Evolutionary conservation across 2,329 filamentous ascomycete species (phyloP).

Genomic region (Ophidiomyces ophidiicola): DNA sequence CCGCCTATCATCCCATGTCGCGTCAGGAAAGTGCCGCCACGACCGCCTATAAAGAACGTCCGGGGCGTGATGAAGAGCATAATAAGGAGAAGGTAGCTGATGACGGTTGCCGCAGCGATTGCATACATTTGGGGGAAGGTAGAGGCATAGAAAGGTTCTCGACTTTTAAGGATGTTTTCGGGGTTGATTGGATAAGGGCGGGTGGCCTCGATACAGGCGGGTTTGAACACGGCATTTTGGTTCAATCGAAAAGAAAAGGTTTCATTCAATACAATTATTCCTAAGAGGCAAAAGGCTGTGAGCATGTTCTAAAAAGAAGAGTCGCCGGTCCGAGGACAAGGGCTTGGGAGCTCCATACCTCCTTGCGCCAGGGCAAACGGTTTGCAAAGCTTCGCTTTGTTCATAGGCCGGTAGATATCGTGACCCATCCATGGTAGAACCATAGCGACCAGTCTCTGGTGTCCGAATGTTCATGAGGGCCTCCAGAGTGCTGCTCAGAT

Average conservation of each 20-base stretch:
- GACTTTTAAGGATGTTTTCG: slow-evolving; percentile 51
- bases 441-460: slow-evolving; percentile 6
- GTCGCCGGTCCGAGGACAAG: neutral
- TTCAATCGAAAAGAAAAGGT: slow-evolving; percentile 35
- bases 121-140: slow-evolving; percentile 89
- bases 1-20: slow-evolving; percentile 75
- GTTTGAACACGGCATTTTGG: slow-evolving; percentile 39
- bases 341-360: slow-evolving; percentile 2
- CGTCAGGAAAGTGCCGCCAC: slow-evolving; percentile 53
- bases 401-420: slow-evolving; percentile 1
- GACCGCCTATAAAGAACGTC: slow-evolving; percentile 75
- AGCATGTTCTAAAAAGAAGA: neutral
- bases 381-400: slow-evolving; percentile 2
- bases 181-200: slow-evolving; percentile 24
- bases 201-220: slow-evolving; percentile 31
- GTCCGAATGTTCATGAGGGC: neutral
- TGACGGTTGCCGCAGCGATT: slow-evolving; percentile 78
- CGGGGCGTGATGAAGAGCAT: slow-evolving; percentile 92
- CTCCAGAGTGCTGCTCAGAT: slow-evolving; percentile 7
- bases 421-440: neutral
- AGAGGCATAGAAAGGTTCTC: slow-evolving; percentile 85
- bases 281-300: slow-evolving; percentile 17
- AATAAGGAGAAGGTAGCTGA: slow-evolving; percentile 82
- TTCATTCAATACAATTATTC: slow-evolving; percentile 32
- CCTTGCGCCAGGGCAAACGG: slow-evolving; percentile 4